phyloP scores from a whole-genome alignment of 805 yeast genomes.

The Teunomyces tritomae region DNA sequence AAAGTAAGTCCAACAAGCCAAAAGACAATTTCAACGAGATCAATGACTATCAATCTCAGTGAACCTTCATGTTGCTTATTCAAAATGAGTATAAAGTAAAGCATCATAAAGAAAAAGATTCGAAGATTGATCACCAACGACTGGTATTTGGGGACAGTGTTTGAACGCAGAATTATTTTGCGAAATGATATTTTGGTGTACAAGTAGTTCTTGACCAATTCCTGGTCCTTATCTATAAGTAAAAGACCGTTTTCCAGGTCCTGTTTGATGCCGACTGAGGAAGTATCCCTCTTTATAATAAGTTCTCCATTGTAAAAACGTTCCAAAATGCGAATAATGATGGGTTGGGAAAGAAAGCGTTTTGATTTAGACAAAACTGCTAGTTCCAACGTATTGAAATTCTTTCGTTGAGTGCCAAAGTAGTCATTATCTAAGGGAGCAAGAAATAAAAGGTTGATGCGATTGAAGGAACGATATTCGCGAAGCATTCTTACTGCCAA shows the following conservation, averaged over 20 bases:
- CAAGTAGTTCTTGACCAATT: constrained; percentile 22
- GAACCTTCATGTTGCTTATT: constrained; percentile 15
- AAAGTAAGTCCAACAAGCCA: constrained; percentile 47
- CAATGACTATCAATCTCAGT: constrained; percentile 6
- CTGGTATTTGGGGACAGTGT: constrained; percentile 41
- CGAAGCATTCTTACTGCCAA: constrained; percentile 48
- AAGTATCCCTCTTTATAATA: constrained; percentile 30
- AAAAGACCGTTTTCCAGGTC: constrained; percentile 11
- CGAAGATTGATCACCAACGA: constrained; percentile 38
- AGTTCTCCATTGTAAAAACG: constrained; percentile 54
- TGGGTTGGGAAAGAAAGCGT: constrained; percentile 50
- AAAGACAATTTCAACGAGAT: constrained; percentile 34
- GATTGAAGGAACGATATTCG: constrained; percentile 41
- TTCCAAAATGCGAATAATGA: constrained; percentile 44
- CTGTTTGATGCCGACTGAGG: constrained; percentile 10
- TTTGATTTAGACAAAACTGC: constrained; percentile 54
- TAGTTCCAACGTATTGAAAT: constrained; percentile 48
- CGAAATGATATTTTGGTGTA: constrained; percentile 31
- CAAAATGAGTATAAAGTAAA: constrained; percentile 30
- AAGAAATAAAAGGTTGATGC: constrained; percentile 45
- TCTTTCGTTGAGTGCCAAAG: constrained; percentile 13
- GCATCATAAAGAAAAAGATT: constrained; percentile 26
- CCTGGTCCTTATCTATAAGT: constrained; percentile 9
- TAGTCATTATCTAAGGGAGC: constrained; percentile 43
- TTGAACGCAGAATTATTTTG: constrained; percentile 29